Conservation (phyloP, 352 stramenopile genomes). For the Pythium aquatile region DNA sequence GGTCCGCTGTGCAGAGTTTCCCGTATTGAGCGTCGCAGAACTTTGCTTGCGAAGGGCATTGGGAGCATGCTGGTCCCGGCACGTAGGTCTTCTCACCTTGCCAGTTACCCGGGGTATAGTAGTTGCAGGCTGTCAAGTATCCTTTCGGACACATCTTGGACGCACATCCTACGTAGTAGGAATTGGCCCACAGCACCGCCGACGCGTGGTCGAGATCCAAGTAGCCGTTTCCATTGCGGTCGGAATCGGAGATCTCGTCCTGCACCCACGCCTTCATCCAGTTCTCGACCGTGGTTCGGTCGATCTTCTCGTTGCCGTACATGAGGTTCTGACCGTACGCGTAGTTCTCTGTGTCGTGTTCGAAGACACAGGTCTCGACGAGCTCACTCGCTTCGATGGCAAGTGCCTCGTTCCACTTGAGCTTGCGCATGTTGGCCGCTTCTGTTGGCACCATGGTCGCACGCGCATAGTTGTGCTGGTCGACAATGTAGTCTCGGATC, state of each 20-base stretch:
- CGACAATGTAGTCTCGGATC: conserved; percentile 35
- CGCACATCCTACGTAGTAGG: conserved; percentile 37
- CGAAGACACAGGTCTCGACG: conserved; percentile 38
- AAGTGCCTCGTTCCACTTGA: conserved; percentile 37
- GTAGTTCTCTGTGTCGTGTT: conserved; percentile 40
- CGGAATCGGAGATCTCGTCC: conserved; percentile 31
- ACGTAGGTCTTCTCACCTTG: conserved; percentile 33
- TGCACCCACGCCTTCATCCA: conserved; percentile 39
- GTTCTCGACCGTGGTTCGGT: conserved; percentile 27
- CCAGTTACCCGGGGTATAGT: conserved; percentile 38
- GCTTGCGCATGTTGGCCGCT: conserved; percentile 40
- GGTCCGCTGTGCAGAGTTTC: conserved; percentile 15
- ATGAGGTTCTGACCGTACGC: conserved; percentile 44
- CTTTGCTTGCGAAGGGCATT: conserved; percentile 28
- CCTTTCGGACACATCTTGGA: conserved; percentile 35
- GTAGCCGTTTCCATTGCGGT: conserved; percentile 29
- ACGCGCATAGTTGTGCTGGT: conserved; percentile 37
- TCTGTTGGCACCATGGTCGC: conserved; percentile 25
- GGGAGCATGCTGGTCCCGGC: conserved; percentile 32
- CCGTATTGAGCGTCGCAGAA: conserved; percentile 29
- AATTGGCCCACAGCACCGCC: conserved; percentile 39
- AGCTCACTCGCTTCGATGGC: conserved; percentile 40
- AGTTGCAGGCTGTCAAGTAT: conserved; percentile 42
- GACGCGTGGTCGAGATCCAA: conserved; percentile 41
- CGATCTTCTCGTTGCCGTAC: conserved; percentile 28